Conservation (phyloP, 2,329 filamentous ascomycete species). For the Balansia obtecta region DNA sequence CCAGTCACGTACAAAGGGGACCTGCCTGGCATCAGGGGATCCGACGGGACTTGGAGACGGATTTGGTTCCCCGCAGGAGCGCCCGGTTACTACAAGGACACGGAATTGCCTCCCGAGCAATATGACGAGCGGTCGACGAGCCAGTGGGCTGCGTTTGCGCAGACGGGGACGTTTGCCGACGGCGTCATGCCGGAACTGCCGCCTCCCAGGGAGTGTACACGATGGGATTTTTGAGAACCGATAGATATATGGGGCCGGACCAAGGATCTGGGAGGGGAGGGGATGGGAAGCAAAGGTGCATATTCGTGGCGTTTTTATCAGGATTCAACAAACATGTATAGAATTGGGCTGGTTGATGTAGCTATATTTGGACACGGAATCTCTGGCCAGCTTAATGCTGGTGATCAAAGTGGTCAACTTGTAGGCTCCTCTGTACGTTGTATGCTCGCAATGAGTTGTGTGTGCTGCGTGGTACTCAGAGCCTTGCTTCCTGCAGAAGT, state of each 20-base stretch:
- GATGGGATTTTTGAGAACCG: slow-evolving; percentile 52
- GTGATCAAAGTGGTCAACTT: background rate
- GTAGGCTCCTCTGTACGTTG: too few species aligned
- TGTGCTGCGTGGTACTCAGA: too few species aligned
- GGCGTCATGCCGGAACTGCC: slow-evolving; percentile 66
- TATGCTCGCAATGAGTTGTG: too few species aligned
- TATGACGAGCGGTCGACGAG: slow-evolving; percentile 49
- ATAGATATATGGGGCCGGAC: background rate
- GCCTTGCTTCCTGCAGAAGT: too few species aligned
- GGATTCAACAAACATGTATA: background rate
- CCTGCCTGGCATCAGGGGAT: slow-evolving; percentile 35
- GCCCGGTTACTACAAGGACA: slow-evolving; percentile 49
- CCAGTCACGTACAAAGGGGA: slow-evolving; percentile 44
- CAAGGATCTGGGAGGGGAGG: background rate
- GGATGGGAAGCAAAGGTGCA: slow-evolving; percentile 1
- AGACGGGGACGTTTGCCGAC: slow-evolving; percentile 55
- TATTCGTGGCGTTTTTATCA: slow-evolving; percentile 11
- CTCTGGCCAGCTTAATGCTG: background rate
- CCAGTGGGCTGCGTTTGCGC: slow-evolving; percentile 52
- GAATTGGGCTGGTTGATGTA: background rate
- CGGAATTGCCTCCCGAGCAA: slow-evolving; percentile 41
- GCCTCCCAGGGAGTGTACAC: slow-evolving; percentile 63
- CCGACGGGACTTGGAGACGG: slow-evolving; percentile 45
- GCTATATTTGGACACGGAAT: background rate
- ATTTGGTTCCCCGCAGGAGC: slow-evolving; percentile 66